A percentile compares a stretch with the other conserved stretches of the same genome.
Conservation (phyloP, 805 yeast genomes). For the Ogataea ganodermae region DNA sequence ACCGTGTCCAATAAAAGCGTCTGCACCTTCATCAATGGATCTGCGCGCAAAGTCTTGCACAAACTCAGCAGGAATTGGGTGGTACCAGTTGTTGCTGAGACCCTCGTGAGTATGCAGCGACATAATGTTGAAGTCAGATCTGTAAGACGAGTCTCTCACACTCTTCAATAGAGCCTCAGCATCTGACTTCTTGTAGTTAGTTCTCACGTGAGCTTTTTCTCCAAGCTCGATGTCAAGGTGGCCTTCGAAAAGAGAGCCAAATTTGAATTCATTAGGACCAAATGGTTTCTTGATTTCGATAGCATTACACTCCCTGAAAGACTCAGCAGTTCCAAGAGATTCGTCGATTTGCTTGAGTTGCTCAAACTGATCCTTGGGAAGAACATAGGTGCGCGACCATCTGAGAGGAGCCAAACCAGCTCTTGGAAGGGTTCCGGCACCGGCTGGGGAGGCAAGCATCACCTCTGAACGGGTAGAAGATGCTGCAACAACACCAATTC, state of each 20-base stretch:
- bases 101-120: slow-evolving; percentile 34
- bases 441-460: slow-evolving; percentile 30
- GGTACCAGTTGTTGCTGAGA: slow-evolving; percentile 36
- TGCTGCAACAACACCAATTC: slow-evolving; percentile 31
- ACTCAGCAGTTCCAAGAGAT: slow-evolving; percentile 31
- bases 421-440: slow-evolving; percentile 30
- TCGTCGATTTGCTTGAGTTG: slow-evolving; percentile 31
- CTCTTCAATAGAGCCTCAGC: slow-evolving; percentile 26
- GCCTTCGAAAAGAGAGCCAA: slow-evolving; percentile 33
- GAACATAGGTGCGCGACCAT: slow-evolving; percentile 30
- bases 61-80: slow-evolving; percentile 30
- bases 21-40: slow-evolving; percentile 31
- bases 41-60: slow-evolving; percentile 29
- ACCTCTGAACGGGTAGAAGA: slow-evolving; percentile 30
- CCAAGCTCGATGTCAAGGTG: slow-evolving; percentile 30
- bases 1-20: slow-evolving; percentile 33
- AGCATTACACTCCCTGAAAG: slow-evolving; percentile 33
- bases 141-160: slow-evolving; percentile 25
- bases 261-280: slow-evolving; percentile 27
- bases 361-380: slow-evolving; percentile 29
- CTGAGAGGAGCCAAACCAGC: slow-evolving; percentile 33
- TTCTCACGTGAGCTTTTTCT: slow-evolving; percentile 29
- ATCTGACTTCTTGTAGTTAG: slow-evolving; percentile 25
- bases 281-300: slow-evolving; percentile 31
- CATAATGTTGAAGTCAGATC: slow-evolving; percentile 32